phyloP scores from a whole-genome alignment of 768 basidiomycete species.

The Tulasnella sp. region DNA sequence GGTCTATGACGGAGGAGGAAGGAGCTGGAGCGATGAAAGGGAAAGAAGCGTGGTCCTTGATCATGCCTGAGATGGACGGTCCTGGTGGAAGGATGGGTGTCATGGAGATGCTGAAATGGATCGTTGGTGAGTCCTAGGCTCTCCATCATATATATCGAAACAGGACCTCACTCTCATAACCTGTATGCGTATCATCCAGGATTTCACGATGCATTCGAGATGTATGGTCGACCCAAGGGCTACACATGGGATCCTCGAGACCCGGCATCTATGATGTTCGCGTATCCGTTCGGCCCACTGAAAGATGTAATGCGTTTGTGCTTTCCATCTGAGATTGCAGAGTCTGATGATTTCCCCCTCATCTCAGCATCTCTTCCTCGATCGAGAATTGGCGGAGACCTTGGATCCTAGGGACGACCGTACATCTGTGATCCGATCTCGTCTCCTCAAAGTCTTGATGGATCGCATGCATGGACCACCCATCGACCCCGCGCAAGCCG shows the following conservation, averaged over 20 bases:
- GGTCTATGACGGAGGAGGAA: conserved; percentile 64
- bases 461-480: conserved; percentile 45
- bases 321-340: not conserved
- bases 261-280: conserved; percentile 78
- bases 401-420: conserved; percentile 66
- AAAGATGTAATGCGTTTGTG: conserved; percentile 53
- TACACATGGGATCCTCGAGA: conserved; percentile 90
- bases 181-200: conserved; percentile 30
- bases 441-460: conserved; percentile 49
- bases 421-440: conserved; percentile 56
- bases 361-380: conserved; percentile 69
- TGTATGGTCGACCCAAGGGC: conserved; percentile 77
- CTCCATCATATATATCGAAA: not conserved
- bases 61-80: conserved; percentile 72
- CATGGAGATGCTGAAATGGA: conserved; percentile 83
- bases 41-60: conserved; percentile 72
- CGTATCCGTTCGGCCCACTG: conserved; percentile 75
- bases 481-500: not conserved
- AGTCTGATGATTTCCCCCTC: not conserved
- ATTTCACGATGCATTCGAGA: conserved; percentile 72
- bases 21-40: conserved; percentile 50
- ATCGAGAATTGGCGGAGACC: conserved; percentile 68
- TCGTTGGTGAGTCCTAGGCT: conserved; percentile 58
- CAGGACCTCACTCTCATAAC: not conserved
- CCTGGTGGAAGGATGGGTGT: conserved; percentile 51